Percentiles rank a stretch among this genome's conserved stretches.
Evolutionary conservation across 306 rosid species (phyloP).

Genomic region (Inga leiocalycina): DNA sequence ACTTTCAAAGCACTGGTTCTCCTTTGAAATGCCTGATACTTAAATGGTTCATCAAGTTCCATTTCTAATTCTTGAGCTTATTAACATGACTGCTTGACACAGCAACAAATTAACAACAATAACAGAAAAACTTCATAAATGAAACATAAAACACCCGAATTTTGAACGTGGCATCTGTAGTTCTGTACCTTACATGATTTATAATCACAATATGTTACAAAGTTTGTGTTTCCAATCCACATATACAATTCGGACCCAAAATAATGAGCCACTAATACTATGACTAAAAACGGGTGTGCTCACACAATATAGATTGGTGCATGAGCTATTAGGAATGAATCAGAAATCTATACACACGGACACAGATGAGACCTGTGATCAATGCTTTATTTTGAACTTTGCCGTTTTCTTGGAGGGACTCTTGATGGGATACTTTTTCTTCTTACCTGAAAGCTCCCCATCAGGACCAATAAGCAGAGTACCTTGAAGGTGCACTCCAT

Average conservation of each 20-base stretch:
- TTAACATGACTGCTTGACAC: not conserved
- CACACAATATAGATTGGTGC: not conserved
- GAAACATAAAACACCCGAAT: not conserved
- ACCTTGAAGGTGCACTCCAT: constrained; percentile 33
- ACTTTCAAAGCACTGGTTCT: not conserved
- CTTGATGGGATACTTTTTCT: constrained; percentile 40
- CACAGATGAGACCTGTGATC: not conserved
- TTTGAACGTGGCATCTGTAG: not conserved
- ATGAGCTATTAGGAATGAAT: not conserved
- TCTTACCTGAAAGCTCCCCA: constrained; percentile 54
- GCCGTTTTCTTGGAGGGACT: constrained; percentile 16
- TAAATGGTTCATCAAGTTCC: not conserved
- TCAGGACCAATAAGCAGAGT: constrained; percentile 37
- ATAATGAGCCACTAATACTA: not conserved
- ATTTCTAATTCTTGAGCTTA: not conserved
- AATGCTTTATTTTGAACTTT: constrained; percentile 23
- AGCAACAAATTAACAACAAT: not conserved
- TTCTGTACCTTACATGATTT: constrained; percentile 3
- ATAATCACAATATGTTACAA: not conserved
- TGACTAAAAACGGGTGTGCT: not conserved
- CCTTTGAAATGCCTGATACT: not conserved
- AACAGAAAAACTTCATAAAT: not conserved
- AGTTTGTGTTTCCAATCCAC: constrained; percentile 5
- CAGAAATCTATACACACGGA: not conserved
- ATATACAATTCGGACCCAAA: constrained; percentile 7